Evolutionary conservation across 352 stramenopile species (phyloP).

Genomic region (Peronospora tabacina): DNA sequence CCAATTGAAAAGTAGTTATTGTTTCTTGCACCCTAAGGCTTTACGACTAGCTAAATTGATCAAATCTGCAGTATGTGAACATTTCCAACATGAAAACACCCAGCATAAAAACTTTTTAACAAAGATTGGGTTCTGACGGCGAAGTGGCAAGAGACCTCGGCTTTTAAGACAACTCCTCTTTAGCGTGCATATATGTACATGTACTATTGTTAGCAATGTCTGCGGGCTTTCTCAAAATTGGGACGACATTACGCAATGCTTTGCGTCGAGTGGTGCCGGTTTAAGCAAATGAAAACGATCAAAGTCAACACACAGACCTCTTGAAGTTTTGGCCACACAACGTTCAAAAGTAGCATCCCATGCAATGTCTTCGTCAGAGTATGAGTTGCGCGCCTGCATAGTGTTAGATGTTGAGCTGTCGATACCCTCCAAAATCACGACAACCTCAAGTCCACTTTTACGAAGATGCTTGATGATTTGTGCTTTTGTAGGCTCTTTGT

Average conservation of each 20-base stretch:
- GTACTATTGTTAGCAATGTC: background rate
- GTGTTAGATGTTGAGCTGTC: slow-evolving; percentile 83
- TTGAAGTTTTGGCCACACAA: slow-evolving; percentile 52
- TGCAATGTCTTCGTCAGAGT: slow-evolving; percentile 71
- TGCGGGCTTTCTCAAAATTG: slow-evolving; percentile 23
- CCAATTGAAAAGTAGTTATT: too few species aligned
- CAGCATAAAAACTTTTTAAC: too few species aligned
- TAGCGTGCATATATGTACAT: background rate
- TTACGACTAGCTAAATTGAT: too few species aligned
- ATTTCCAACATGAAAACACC: too few species aligned
- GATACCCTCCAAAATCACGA: slow-evolving; percentile 78
- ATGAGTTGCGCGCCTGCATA: slow-evolving; percentile 80
- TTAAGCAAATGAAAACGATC: slow-evolving; percentile 74
- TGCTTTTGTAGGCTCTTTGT: slow-evolving; percentile 53
- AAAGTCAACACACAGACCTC: slow-evolving; percentile 69
- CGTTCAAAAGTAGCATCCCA: slow-evolving; percentile 76
- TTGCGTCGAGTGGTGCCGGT: slow-evolving; percentile 51
- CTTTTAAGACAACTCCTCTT: background rate
- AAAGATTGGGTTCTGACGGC: too few species aligned
- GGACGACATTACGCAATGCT: slow-evolving; percentile 34
- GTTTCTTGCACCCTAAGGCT: too few species aligned
- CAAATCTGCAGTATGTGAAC: too few species aligned
- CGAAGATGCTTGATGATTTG: slow-evolving; percentile 69
- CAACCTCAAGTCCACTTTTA: slow-evolving; percentile 65
- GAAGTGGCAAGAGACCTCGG: too few species aligned